A percentile compares a stretch with the other conserved stretches of the same genome.
These are phyloP conservation scores for Eucalyptus victrix DNA, from an alignment of 345 rosid species.

Conservation along the genomic window DNA sequence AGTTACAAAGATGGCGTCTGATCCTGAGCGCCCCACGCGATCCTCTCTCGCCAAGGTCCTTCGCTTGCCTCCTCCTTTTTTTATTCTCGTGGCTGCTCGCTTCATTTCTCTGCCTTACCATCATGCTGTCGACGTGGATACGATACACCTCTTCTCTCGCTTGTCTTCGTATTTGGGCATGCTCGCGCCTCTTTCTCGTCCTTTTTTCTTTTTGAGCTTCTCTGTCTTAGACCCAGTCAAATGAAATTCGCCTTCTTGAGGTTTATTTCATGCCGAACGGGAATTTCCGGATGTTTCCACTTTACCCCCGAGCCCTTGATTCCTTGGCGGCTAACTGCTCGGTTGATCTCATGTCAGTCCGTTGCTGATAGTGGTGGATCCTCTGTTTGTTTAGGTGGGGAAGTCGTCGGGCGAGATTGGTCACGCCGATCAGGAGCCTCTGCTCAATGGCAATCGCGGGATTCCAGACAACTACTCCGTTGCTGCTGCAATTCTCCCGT, in stretches of 20 bases:
- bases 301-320: not conserved
- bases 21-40: slow-evolving; percentile 26
- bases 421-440: slow-evolving; percentile 42
- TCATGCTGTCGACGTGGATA: not conserved
- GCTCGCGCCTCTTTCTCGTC: not conserved
- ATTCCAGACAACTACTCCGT: slow-evolving; percentile 48
- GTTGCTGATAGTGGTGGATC: not conserved
- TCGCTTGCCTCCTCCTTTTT: not conserved
- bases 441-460: slow-evolving; percentile 25
- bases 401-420: slow-evolving; percentile 58
- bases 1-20: slow-evolving; percentile 28
- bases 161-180: not conserved
- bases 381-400: slow-evolving; percentile 24
- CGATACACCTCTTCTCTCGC: not conserved
- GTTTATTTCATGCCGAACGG: not conserved
- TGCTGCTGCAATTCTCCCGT: slow-evolving; percentile 68
- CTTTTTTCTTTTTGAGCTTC: not conserved
- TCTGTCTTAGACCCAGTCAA: not conserved
- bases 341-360: not conserved
- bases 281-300: not conserved
- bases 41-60: slow-evolving; percentile 35
- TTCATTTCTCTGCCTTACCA: not conserved
- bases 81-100: not conserved
- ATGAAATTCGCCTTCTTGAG: not conserved
- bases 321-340: not conserved